phyloP scores from a whole-genome alignment of 139 green algal species.

The Diplosphaera chodatii region DNA sequence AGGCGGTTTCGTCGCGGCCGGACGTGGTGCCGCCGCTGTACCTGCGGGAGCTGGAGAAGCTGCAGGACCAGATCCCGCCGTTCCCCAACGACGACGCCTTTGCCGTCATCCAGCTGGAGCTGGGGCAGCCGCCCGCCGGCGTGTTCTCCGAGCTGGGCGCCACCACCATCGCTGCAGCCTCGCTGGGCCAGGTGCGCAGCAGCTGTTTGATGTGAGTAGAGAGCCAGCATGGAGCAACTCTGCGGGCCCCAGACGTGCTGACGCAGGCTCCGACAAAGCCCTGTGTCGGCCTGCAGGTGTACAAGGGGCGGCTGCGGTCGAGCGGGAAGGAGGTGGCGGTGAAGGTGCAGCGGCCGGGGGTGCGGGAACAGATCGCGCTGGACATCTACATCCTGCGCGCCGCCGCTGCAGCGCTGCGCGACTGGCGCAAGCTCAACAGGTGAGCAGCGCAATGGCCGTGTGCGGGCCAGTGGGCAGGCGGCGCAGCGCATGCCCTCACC shows the following conservation, averaged over 20 bases:
- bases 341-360: slow-evolving; percentile 82
- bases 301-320: slow-evolving; percentile 31
- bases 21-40: slow-evolving; percentile 77
- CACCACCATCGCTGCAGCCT: slow-evolving; percentile 69
- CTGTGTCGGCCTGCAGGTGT: too few relatives aligned
- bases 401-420: slow-evolving; percentile 4
- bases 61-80: slow-evolving; percentile 81
- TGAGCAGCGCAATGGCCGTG: too few relatives aligned
- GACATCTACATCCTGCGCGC: slow-evolving; percentile 77
- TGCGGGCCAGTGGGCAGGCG: too few relatives aligned
- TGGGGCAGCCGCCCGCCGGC: slow-evolving; percentile 31
- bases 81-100: slow-evolving; percentile 54
- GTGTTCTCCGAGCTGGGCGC: slow-evolving; percentile 58
- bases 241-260: too few relatives aligned
- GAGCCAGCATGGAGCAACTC: too few relatives aligned
- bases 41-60: slow-evolving; percentile 68
- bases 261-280: too few relatives aligned
- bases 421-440: slow-evolving; percentile 55
- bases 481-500: too few relatives aligned
- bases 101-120: slow-evolving; percentile 57
- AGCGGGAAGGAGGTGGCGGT: slow-evolving; percentile 53
- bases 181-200: slow-evolving; percentile 56
- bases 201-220: too few relatives aligned
- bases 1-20: slow-evolving; percentile 61
- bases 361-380: slow-evolving; percentile 66